Percentiles rank a stretch among this genome's conserved stretches.
Evolutionary conservation across 352 stramenopile genomes (phyloP).

Genomic region (Phytophthora quininea): DNA sequence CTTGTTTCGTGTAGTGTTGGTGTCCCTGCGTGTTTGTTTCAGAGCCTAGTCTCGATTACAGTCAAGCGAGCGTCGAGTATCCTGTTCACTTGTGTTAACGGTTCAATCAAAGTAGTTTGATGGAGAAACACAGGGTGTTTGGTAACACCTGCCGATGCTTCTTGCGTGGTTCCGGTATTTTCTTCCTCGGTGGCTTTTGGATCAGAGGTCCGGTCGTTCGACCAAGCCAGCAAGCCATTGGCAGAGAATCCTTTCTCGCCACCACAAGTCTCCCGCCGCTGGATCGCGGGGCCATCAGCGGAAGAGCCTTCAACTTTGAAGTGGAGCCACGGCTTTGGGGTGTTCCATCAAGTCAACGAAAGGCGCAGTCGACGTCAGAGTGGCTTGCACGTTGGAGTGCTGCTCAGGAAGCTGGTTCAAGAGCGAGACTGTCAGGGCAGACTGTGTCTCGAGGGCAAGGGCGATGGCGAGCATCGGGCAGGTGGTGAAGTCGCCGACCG

Average conservation of each 20-base stretch:
- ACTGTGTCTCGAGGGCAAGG: slow-evolving; percentile 18
- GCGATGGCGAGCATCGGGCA: slow-evolving; percentile 27
- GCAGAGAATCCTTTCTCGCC: slow-evolving; percentile 2
- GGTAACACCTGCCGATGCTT: background rate
- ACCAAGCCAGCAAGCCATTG: slow-evolving; percentile 16
- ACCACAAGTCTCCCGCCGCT: background rate
- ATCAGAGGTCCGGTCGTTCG: background rate
- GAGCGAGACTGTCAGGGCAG: slow-evolving; percentile 1
- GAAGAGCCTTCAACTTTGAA: slow-evolving; percentile 1
- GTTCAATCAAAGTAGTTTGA: slow-evolving; percentile 1
- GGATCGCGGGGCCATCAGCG: slow-evolving; percentile 1
- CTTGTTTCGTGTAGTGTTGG: background rate
- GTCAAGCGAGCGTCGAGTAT: background rate
- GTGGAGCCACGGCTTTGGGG: background rate
- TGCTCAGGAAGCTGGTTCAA: slow-evolving; percentile 9
- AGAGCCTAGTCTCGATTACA: background rate
- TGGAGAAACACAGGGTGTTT: slow-evolving; percentile 1
- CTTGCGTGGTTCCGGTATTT: background rate
- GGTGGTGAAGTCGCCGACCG: slow-evolving; percentile 14
- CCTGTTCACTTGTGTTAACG: background rate
- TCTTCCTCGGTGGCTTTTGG: background rate
- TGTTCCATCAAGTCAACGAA: background rate
- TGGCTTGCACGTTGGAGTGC: background rate
- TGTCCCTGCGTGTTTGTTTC: background rate
- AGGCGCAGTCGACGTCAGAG: background rate